Conservation (phyloP, 2,329 filamentous ascomycete species). For the Remersonia thermophila region DNA sequence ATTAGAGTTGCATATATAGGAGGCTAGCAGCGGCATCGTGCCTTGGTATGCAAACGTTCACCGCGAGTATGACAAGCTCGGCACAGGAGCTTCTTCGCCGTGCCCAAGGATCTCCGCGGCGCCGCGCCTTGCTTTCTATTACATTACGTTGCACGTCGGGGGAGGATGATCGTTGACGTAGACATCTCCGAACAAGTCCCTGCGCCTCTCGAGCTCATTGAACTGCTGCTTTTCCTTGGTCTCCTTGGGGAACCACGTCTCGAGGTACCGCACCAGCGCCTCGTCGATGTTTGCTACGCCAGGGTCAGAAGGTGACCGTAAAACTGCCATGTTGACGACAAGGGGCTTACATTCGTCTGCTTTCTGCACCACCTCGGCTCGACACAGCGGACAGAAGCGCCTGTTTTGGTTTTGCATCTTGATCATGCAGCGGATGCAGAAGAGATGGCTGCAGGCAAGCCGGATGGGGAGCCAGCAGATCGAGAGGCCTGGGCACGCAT, state of each 20-base stretch:
- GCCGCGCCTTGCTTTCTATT: no score
- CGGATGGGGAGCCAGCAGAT: constrained; percentile 75
- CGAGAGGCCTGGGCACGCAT: constrained; percentile 38
- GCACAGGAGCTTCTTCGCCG: no score
- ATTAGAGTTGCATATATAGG: constrained; percentile 4
- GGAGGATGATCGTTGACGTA: constrained; percentile 37
- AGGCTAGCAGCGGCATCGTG: neutral
- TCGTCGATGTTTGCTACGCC: constrained; percentile 53
- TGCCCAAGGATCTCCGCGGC: no score
- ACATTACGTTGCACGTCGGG: constrained; percentile 48
- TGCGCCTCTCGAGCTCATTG: constrained; percentile 64
- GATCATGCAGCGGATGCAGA: constrained; percentile 75
- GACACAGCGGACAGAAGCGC: constrained; percentile 62
- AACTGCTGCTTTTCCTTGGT: constrained; percentile 48
- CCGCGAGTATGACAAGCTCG: no score
- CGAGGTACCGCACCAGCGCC: constrained; percentile 55
- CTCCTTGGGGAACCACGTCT: constrained; percentile 63
- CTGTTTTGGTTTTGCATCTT: constrained; percentile 62
- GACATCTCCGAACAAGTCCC: constrained; percentile 56
- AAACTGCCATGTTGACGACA: neutral
- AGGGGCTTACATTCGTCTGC: constrained; percentile 48
- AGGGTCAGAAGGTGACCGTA: neutral
- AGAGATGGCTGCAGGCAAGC: constrained; percentile 61
- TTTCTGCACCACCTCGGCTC: constrained; percentile 56
- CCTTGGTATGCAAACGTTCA: neutral